These are phyloP conservation scores for Metarhizium rileyi DNA, from an alignment of 2,329 filamentous ascomycete species.

Conservation along the genomic window DNA sequence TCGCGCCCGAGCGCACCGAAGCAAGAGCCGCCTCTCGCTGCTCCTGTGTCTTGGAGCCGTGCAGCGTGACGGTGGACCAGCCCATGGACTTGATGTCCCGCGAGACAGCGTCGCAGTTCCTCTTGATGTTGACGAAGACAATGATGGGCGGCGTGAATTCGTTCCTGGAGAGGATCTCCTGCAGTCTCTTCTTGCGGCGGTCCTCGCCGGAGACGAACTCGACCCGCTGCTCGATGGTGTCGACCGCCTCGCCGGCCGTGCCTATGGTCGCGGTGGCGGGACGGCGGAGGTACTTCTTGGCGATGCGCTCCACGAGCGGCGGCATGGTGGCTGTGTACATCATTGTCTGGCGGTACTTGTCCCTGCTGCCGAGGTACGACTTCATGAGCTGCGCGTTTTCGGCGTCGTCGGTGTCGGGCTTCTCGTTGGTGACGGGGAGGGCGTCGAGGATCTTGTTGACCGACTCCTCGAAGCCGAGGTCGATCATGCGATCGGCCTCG, in stretches of 20 bases:
- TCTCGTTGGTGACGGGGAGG: constrained; percentile 84
- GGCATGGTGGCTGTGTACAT: constrained; percentile 99
- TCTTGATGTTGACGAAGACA: constrained; percentile 99
- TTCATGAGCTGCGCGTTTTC: constrained; percentile 83
- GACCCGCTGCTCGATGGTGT: constrained; percentile 94
- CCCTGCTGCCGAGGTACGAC: constrained; percentile 60
- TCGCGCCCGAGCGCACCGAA: constrained; percentile 69
- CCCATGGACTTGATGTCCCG: constrained; percentile 92
- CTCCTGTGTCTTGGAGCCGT: constrained; percentile 94
- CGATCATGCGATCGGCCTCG: constrained; percentile 98
- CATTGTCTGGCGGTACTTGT: constrained; percentile 94
- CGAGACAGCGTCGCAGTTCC: constrained; percentile 92
- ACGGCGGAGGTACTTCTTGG: constrained; percentile 89
- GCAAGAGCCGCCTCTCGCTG: constrained; percentile 89
- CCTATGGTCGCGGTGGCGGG: constrained; percentile 93
- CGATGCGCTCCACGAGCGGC: constrained; percentile 81
- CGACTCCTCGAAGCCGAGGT: constrained; percentile 93
- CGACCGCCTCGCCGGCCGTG: constrained; percentile 88
- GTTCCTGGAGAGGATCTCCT: constrained; percentile 72
- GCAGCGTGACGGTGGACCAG: constrained; percentile 79
- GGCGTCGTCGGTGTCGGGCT: constrained; percentile 86
- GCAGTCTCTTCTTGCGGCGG: constrained; percentile 91
- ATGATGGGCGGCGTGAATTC: constrained; percentile 88
- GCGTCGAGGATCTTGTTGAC: constrained; percentile 97
- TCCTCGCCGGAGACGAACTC: constrained; percentile 88